Conservation (phyloP, 2,329 filamentous ascomycete genomes). For the Colletotrichum cordylinicola region DNA sequence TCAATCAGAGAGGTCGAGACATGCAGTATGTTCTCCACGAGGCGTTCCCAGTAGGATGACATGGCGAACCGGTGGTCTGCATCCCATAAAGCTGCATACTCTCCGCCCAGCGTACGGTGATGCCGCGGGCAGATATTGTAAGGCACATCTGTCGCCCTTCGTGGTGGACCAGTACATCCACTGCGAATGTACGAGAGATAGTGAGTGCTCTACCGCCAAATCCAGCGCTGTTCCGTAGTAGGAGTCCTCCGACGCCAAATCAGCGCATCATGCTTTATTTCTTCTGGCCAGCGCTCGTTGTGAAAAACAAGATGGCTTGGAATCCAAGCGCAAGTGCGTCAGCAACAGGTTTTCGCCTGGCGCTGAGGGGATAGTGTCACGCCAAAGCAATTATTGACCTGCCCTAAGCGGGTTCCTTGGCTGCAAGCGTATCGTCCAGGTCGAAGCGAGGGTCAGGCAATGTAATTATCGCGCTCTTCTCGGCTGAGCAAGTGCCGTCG, state of each 20-base stretch:
- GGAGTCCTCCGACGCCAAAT: not conserved
- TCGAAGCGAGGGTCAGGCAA: not conserved
- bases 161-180: not conserved
- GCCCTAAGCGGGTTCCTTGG: not conserved
- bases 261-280: not conserved
- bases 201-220: not conserved
- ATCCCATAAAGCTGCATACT: not conserved
- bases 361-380: not conserved
- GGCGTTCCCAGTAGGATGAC: not conserved
- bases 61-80: not conserved
- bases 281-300: not conserved
- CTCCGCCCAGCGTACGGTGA: not conserved
- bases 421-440: not conserved
- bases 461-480: not conserved
- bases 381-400: not conserved
- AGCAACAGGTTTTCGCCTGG: not conserved
- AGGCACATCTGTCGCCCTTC: not conserved
- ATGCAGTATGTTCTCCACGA: constrained; percentile 13
- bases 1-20: constrained; percentile 13
- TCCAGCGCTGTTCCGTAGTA: not conserved
- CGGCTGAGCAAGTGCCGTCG: not conserved
- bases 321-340: not conserved
- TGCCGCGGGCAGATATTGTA: not conserved
- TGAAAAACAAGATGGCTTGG: not conserved
- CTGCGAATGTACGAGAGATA: not conserved